Percentiles rank a stretch among this genome's conserved stretches.
phyloP scores from a whole-genome alignment of 2,329 filamentous ascomycete species.

The Cercospora sesami region DNA sequence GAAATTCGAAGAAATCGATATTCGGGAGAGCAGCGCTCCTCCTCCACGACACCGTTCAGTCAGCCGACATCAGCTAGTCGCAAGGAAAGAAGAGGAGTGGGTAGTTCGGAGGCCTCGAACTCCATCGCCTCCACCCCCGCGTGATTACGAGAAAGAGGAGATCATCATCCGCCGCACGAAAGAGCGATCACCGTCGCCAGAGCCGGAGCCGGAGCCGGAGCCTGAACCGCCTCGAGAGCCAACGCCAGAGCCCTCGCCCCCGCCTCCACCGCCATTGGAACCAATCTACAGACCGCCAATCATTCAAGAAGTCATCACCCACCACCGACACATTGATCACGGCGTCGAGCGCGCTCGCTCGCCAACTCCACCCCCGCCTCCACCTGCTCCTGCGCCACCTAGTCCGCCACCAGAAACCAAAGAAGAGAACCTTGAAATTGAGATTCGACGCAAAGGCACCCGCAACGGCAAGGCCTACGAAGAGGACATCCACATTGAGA shows the following conservation, averaged over 20 bases:
- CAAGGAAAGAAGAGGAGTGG: slow-evolving; percentile 40
- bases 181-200: slow-evolving; percentile 35
- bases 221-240: slow-evolving; percentile 49
- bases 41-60: slow-evolving; percentile 33
- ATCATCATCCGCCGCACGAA: slow-evolving; percentile 50
- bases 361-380: slow-evolving; percentile 47
- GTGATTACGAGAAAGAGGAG: slow-evolving; percentile 41
- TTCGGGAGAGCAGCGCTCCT: slow-evolving; percentile 43
- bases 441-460: slow-evolving; percentile 53
- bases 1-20: slow-evolving; percentile 30
- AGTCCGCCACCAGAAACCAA: slow-evolving; percentile 27
- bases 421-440: slow-evolving; percentile 57
- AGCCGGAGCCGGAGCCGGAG: slow-evolving; percentile 37
- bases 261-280: slow-evolving; percentile 55
- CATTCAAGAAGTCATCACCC: slow-evolving; percentile 84
- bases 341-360: slow-evolving; percentile 54
- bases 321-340: slow-evolving; percentile 84
- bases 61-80: slow-evolving; percentile 41
- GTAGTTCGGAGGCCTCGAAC: slow-evolving; percentile 41
- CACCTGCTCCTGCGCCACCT: slow-evolving; percentile 50
- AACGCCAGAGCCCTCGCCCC: slow-evolving; percentile 52
- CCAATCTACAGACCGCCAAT: slow-evolving; percentile 75
- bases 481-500: slow-evolving; percentile 66
- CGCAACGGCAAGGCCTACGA: slow-evolving; percentile 55
- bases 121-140: slow-evolving; percentile 37